These are phyloP conservation scores for Yamadazyma insecticola DNA, from an alignment of 805 yeast species.

Conservation along the genomic window DNA sequence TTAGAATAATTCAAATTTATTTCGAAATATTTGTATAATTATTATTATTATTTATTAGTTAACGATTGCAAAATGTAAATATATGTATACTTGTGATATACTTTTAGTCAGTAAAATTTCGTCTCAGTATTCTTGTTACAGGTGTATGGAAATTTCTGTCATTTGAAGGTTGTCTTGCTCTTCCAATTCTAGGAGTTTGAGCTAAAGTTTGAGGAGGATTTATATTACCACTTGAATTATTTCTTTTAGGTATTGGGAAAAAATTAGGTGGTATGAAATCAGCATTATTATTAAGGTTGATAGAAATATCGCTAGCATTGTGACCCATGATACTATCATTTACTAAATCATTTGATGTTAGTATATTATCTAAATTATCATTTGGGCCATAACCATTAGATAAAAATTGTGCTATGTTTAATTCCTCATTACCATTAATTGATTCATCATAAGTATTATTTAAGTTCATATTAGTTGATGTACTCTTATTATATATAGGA, in stretches of 20 bases:
- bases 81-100: too few relatives aligned
- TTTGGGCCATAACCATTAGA: constrained; percentile 13
- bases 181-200: constrained; percentile 35
- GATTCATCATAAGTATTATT: constrained; percentile 14
- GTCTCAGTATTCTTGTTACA: constrained; percentile 32
- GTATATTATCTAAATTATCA: constrained; percentile 6
- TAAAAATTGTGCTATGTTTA: constrained; percentile 26
- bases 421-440: constrained; percentile 11
- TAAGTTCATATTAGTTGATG: constrained; percentile 6
- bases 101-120: constrained; percentile 5
- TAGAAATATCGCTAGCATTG: constrained; percentile 28
- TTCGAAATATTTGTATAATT: too few relatives aligned
- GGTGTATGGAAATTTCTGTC: constrained; percentile 41
- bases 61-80: too few relatives aligned
- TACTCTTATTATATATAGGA: constrained; percentile 14
- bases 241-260: constrained; percentile 8
- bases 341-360: constrained; percentile 13
- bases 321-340: constrained; percentile 23
- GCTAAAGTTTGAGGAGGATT: constrained; percentile 2
- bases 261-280: constrained; percentile 20
- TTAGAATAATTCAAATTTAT: too few relatives aligned
- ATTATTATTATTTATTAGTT: too few relatives aligned
- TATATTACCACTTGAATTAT: constrained; percentile 13
- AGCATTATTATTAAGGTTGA: constrained; percentile 24
- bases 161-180: constrained; percentile 34